Evolutionary conservation across 108 stramenopile species (phyloP).

Genomic region (Discostella stelligeroides): DNA sequence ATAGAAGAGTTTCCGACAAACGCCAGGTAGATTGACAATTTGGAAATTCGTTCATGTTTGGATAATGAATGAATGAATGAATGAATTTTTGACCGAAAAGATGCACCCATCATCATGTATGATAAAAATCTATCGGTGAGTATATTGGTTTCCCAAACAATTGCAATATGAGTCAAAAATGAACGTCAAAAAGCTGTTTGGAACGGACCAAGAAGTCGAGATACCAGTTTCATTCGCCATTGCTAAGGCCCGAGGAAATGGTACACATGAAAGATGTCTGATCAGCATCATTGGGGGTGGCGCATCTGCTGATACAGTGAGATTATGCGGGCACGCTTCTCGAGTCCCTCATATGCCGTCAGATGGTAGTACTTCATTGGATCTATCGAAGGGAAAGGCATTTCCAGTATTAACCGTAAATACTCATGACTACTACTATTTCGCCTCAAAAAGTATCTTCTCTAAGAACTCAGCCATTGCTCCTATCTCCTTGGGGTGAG

Average conservation of each 20-base stretch:
- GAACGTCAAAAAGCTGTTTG: slow-evolving; percentile 86
- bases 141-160: slow-evolving; percentile 96
- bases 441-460: too few relatives aligned
- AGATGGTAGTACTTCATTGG: slow-evolving; percentile 93
- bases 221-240: slow-evolving; percentile 83
- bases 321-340: slow-evolving; percentile 77
- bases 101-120: slow-evolving; percentile 66
- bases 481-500: too few relatives aligned
- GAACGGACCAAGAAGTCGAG: slow-evolving; percentile 98
- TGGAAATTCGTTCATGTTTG: too few relatives aligned
- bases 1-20: too few relatives aligned
- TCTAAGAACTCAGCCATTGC: too few relatives aligned
- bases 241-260: slow-evolving; percentile 84
- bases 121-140: slow-evolving; percentile 82
- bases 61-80: too few relatives aligned
- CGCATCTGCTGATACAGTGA: slow-evolving; percentile 92
- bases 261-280: slow-evolving; percentile 78
- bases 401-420: slow-evolving; percentile 12
- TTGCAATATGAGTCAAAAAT: slow-evolving; percentile 61
- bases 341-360: slow-evolving; percentile 92
- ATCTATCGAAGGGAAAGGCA: slow-evolving; percentile 89
- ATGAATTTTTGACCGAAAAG: slow-evolving; percentile 77
- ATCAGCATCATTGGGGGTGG: slow-evolving; percentile 97
- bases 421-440: neutral
- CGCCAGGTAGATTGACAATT: too few relatives aligned